A percentile compares a stretch with the other conserved stretches of the same genome.
Conservation (phyloP, 148 eudicot species). For the Oxyria digyna region DNA sequence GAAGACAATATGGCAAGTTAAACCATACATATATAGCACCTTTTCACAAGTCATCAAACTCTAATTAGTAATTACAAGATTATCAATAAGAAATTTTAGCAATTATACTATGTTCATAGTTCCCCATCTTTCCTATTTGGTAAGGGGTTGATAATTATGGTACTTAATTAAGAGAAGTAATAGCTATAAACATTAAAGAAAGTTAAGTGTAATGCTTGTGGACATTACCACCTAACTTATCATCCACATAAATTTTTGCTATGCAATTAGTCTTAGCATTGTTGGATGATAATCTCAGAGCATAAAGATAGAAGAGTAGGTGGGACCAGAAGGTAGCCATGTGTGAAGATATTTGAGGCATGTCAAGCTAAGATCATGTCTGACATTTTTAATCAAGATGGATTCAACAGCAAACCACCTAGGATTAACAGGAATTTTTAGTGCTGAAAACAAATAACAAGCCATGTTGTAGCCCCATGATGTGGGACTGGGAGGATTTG, state of each 20-base stretch:
- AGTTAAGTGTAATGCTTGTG: neutral
- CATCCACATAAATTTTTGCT: neutral
- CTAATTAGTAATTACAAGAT: neutral
- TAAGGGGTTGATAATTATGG: neutral
- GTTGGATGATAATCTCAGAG: too few relatives aligned
- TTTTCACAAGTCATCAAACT: neutral
- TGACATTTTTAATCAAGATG: neutral
- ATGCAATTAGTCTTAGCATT: neutral
- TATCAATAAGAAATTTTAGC: neutral
- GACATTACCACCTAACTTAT: constrained; percentile 4
- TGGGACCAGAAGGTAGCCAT: too few relatives aligned
- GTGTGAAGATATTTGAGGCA: neutral
- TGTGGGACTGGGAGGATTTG: too few relatives aligned
- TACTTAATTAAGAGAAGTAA: neutral
- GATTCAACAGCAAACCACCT: neutral
- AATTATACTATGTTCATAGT: neutral
- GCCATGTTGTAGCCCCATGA: neutral
- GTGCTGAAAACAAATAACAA: neutral
- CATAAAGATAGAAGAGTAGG: too few relatives aligned
- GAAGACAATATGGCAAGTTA: neutral
- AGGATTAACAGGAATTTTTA: neutral
- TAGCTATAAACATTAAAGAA: neutral
- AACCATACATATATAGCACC: neutral
- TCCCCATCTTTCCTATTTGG: neutral
- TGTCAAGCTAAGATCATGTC: neutral